These are phyloP conservation scores for Aspergillus brunneoviolaceus DNA, from an alignment of 2,329 filamentous ascomycete genomes.

Conservation along the genomic window DNA sequence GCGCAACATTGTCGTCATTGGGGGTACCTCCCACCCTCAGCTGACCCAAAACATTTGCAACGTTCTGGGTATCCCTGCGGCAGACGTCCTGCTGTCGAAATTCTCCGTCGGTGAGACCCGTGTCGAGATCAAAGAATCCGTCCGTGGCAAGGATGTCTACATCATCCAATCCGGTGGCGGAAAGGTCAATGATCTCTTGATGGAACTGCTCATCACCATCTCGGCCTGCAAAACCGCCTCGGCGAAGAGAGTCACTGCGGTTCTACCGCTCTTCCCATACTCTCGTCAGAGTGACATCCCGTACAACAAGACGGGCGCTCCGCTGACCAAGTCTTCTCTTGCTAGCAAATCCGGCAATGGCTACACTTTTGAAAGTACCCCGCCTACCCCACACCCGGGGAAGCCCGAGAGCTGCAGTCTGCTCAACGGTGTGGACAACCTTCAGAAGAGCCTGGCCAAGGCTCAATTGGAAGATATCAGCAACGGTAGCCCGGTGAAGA, in stretches of 20 bases:
- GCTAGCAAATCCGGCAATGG: constrained; percentile 45
- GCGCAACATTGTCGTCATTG: constrained; percentile 89
- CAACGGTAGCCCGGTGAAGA: constrained; percentile 45
- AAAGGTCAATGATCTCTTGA: constrained; percentile 91
- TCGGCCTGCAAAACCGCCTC: constrained; percentile 97
- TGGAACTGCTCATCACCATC: constrained; percentile 96
- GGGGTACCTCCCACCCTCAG: constrained; percentile 87
- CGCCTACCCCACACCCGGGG: constrained; percentile 76
- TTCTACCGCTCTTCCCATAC: constrained; percentile 94
- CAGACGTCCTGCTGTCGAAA: constrained; percentile 81
- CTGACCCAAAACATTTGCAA: constrained; percentile 85
- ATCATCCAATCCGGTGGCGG: constrained; percentile 94
- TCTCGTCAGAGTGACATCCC: constrained; percentile 93
- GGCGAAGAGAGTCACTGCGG: constrained; percentile 86
- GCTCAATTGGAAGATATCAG: constrained; percentile 58
- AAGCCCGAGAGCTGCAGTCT: constrained; percentile 66
- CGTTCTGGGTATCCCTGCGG: constrained; percentile 80
- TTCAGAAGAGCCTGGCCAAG: constrained; percentile 73
- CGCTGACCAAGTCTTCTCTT: constrained; percentile 68
- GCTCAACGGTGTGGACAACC: constrained; percentile 62
- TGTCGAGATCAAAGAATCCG: constrained; percentile 93
- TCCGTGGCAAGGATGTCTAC: constrained; percentile 97
- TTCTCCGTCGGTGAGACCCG: constrained; percentile 95
- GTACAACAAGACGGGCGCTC: constrained; percentile 93
- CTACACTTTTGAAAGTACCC: constrained; percentile 88